These are phyloP conservation scores for Xylariaceae sp. DNA, from an alignment of 2,329 filamentous ascomycete genomes.

Conservation along the genomic window DNA sequence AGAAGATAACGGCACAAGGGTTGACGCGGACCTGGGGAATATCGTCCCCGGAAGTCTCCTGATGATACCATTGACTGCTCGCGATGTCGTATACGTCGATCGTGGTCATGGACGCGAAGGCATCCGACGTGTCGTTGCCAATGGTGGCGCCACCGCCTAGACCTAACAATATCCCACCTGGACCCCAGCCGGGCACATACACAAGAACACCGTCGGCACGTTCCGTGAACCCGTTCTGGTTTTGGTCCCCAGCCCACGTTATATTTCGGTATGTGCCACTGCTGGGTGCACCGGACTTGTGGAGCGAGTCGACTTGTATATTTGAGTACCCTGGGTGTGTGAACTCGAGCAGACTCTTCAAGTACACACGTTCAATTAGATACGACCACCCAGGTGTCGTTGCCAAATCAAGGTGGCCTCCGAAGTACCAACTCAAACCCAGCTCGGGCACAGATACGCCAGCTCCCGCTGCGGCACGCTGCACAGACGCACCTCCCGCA, in stretches of 20 bases:
- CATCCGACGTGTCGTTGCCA: constrained; percentile 54
- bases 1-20: constrained; percentile 72
- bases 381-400: constrained; percentile 72
- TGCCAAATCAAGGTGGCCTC: constrained; percentile 71
- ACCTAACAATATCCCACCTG: constrained; percentile 73
- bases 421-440: constrained; percentile 79
- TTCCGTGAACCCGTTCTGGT: constrained; percentile 70
- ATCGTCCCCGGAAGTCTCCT: constrained; percentile 68
- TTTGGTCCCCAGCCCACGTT: constrained; percentile 73
- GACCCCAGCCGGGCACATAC: constrained; percentile 77
- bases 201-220: constrained; percentile 76
- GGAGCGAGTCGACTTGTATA: constrained; percentile 63
- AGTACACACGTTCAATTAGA: constrained; percentile 67
- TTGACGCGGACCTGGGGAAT: constrained; percentile 71
- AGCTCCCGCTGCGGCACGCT: constrained; percentile 76
- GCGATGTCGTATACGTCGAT: constrained; percentile 81
- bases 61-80: constrained; percentile 74
- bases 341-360: constrained; percentile 78
- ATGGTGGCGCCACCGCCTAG: constrained; percentile 70
- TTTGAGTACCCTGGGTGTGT: constrained; percentile 76
- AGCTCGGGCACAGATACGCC: constrained; percentile 73
- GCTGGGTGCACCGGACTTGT: constrained; percentile 61
- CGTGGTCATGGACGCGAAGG: constrained; percentile 62
- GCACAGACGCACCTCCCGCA: constrained; percentile 60
- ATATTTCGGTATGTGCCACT: constrained; percentile 76